A percentile compares a stretch with the other conserved stretches of the same genome.
Evolutionary conservation across 352 stramenopile species (phyloP).

Genomic region (Globisporangium spinosum): DNA sequence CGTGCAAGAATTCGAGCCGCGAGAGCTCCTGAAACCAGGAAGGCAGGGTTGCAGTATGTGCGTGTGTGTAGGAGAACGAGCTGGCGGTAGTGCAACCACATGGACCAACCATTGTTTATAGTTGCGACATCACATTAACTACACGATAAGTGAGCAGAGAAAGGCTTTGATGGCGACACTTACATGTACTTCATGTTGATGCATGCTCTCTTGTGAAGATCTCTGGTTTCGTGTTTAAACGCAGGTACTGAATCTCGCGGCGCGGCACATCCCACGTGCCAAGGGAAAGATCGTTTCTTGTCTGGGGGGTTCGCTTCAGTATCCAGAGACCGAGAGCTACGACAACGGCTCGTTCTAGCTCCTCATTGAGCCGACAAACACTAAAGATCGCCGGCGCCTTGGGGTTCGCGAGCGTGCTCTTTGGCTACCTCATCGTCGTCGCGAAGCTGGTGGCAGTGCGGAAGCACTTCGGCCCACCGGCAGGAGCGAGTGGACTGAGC

Average conservation of each 20-base stretch:
- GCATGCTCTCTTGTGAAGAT: no score
- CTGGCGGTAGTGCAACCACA: no score
- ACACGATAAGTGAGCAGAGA: no score
- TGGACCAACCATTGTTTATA: no score
- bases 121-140: no score
- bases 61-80: background rate
- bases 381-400: slow-evolving; percentile 18
- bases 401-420: slow-evolving; percentile 15
- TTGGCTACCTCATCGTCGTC: slow-evolving; percentile 25
- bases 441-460: background rate
- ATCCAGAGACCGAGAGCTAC: slow-evolving; percentile 18
- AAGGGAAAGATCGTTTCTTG: no score
- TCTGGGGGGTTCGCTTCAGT: no score
- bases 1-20: background rate
- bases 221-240: no score
- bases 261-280: no score
- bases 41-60: background rate
- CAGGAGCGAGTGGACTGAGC: background rate
- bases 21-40: background rate
- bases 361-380: slow-evolving; percentile 23
- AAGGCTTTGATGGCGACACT: no score
- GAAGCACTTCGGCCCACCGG: background rate
- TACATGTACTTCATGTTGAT: no score
- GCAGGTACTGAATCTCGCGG: no score
- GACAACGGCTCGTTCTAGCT: slow-evolving; percentile 37